Percentiles rank a stretch among this genome's conserved stretches.
These are phyloP conservation scores for Tuber brumale DNA, from an alignment of 495 filamentous ascomycete species.

Conservation along the genomic window DNA sequence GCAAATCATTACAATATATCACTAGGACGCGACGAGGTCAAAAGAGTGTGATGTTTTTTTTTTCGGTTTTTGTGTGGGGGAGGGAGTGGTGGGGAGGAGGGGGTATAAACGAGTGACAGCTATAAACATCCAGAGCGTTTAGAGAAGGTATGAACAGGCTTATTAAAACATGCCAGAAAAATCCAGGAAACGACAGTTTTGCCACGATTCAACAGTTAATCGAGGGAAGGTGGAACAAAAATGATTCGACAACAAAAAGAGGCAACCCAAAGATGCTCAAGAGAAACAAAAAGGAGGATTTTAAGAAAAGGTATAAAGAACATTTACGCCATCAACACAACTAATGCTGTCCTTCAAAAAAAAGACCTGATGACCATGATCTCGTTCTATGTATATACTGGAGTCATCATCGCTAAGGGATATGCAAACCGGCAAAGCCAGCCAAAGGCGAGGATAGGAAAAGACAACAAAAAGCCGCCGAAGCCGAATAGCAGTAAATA, in stretches of 20 bases:
- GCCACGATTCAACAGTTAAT: constrained; percentile 15
- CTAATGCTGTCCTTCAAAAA: constrained; percentile 39
- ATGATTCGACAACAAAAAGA: constrained; percentile 19
- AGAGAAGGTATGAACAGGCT: background rate
- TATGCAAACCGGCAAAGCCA: constrained; percentile 41
- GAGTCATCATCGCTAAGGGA: constrained; percentile 37
- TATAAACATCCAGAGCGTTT: constrained; percentile 3
- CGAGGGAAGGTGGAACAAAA: background rate
- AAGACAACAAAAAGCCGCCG: constrained; percentile 40
- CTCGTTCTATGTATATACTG: constrained; percentile 36
- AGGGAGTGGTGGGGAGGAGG: background rate
- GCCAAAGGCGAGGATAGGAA: constrained; percentile 34
- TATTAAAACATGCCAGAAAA: constrained; percentile 31
- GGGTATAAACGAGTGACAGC: constrained; percentile 4
- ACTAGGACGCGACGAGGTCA: background rate
- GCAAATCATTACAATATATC: background rate
- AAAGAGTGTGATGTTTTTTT: constrained; percentile 7
- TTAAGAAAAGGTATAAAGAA: constrained; percentile 4
- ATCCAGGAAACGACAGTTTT: constrained; percentile 39
- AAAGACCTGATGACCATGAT: constrained; percentile 30
- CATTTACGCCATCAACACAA: constrained; percentile 28
- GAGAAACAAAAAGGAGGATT: background rate
- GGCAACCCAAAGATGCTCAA: constrained; percentile 27
- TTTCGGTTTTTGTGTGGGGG: background rate
- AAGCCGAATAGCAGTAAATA: constrained; percentile 37